Conservation (phyloP, 768 basidiomycete species). For the Boletus insuetus region DNA sequence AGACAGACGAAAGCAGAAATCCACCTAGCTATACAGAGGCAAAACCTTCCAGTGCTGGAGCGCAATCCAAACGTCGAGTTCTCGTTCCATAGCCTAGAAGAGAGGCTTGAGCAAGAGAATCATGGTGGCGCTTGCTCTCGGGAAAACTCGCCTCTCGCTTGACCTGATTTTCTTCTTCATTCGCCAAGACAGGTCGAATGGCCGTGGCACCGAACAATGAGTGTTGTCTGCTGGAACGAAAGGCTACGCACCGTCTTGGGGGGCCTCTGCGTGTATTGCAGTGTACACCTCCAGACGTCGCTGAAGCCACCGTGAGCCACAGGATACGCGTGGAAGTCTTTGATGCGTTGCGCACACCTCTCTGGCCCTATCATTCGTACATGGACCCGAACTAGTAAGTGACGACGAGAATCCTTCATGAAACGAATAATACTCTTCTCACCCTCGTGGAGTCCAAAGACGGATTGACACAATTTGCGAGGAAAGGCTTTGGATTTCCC, state of each 20-base stretch:
- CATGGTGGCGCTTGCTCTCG: not conserved
- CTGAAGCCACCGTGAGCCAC: conserved; percentile 30
- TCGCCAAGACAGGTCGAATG: conserved; percentile 8
- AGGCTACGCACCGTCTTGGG: conserved; percentile 14
- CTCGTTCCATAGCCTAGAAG: conserved; percentile 25
- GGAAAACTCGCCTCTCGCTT: conserved; percentile 5
- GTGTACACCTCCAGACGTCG: conserved; percentile 25
- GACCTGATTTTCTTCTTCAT: conserved; percentile 8
- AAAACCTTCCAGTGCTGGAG: conserved; percentile 32
- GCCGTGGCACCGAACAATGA: too few relatives aligned
- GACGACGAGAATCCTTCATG: not conserved
- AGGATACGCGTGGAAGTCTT: conserved; percentile 15
- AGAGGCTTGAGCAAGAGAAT: not conserved
- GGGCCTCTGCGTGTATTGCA: not conserved
- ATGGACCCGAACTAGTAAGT: not conserved
- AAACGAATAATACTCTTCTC: too few relatives aligned
- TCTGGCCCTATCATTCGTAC: not conserved
- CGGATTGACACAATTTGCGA: too few relatives aligned
- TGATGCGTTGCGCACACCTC: not conserved
- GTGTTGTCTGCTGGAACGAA: too few relatives aligned
- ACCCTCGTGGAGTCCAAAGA: too few relatives aligned
- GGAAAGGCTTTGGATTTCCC: too few relatives aligned
- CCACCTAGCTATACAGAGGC: conserved; percentile 32
- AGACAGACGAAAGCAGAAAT: conserved; percentile 34
- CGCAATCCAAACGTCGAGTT: conserved; percentile 29